Conservation (phyloP, 129 eudicot genomes). For the Chrysanthemum lavandulifolium region DNA sequence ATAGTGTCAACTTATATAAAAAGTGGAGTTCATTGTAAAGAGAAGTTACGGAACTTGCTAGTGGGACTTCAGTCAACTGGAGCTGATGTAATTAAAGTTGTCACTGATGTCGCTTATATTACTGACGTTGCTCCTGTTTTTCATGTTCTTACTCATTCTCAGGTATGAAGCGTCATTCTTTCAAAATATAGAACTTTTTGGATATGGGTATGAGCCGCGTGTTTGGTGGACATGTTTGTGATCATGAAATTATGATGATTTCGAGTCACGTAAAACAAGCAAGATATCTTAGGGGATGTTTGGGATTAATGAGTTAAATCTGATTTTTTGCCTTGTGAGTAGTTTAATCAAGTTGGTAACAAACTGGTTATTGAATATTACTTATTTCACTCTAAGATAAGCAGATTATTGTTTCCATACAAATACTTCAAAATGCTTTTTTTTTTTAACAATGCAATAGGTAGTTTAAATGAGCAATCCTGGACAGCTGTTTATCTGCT, state of each 20-base stretch:
- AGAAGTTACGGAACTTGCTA: slow-evolving; percentile 51
- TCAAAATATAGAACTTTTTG: no score
- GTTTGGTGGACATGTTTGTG: no score
- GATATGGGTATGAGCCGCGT: no score
- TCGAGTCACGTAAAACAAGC: no score
- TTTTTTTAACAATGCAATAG: no score
- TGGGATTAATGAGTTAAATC: neutral
- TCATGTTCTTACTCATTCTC: slow-evolving; percentile 61
- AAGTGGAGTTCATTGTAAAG: slow-evolving; percentile 46
- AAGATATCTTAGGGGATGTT: neutral
- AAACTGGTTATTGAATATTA: no score
- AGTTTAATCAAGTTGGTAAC: no score
- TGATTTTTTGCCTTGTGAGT: no score
- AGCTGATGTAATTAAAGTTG: slow-evolving; percentile 65
- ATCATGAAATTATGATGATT: no score
- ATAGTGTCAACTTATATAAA: slow-evolving; percentile 62
- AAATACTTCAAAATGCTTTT: neutral
- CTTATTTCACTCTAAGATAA: no score
- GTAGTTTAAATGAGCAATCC: neutral
- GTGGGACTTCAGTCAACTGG: slow-evolving; percentile 52
- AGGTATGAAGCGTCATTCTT: slow-evolving; percentile 31
- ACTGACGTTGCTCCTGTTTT: slow-evolving; percentile 67
- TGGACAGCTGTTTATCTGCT: slow-evolving; percentile 3
- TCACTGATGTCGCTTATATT: slow-evolving; percentile 57
- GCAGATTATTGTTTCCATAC: no score